Conservation (phyloP, 1,284 basidiomycete genomes). For the Irpex sp. region DNA sequence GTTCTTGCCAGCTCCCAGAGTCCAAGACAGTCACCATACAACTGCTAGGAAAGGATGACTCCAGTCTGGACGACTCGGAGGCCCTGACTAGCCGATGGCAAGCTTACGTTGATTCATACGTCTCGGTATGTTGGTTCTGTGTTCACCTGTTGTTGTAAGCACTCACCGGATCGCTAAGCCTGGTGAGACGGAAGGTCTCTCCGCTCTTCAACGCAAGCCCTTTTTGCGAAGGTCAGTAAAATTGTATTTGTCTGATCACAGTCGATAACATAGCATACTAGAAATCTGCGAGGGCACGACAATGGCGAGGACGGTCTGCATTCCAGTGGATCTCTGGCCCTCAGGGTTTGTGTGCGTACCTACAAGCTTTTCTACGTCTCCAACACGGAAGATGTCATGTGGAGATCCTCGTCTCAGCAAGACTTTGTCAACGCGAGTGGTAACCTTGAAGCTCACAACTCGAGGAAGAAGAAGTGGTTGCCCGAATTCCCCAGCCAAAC, state of each 20-base stretch:
- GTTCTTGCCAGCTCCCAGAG: conserved; percentile 53
- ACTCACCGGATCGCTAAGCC: conserved; percentile 32
- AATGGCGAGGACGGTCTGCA: conserved; percentile 3
- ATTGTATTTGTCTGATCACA: neutral
- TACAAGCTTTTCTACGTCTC: conserved; percentile 85
- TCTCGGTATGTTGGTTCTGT: conserved; percentile 52
- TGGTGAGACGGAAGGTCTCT: conserved; percentile 49
- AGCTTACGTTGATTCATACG: conserved; percentile 87
- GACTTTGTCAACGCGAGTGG: conserved; percentile 28
- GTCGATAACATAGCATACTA: neutral
- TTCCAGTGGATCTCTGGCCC: conserved; percentile 57
- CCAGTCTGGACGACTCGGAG: conserved; percentile 83
- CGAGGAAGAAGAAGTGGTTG: conserved; percentile 27
- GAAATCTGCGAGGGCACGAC: neutral
- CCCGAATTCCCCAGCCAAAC: conserved; percentile 21
- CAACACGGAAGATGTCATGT: conserved; percentile 65
- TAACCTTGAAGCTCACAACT: conserved; percentile 19
- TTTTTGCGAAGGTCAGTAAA: conserved; percentile 67
- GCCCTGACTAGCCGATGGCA: conserved; percentile 84
- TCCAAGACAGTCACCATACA: conserved; percentile 79
- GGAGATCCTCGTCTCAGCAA: conserved; percentile 33
- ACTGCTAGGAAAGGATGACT: conserved; percentile 87
- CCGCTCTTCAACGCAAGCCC: conserved; percentile 51
- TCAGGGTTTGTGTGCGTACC: conserved; percentile 82
- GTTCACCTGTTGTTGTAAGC: neutral